Conservation (phyloP, 768 basidiomycete genomes). For the Trametes cubensis region DNA sequence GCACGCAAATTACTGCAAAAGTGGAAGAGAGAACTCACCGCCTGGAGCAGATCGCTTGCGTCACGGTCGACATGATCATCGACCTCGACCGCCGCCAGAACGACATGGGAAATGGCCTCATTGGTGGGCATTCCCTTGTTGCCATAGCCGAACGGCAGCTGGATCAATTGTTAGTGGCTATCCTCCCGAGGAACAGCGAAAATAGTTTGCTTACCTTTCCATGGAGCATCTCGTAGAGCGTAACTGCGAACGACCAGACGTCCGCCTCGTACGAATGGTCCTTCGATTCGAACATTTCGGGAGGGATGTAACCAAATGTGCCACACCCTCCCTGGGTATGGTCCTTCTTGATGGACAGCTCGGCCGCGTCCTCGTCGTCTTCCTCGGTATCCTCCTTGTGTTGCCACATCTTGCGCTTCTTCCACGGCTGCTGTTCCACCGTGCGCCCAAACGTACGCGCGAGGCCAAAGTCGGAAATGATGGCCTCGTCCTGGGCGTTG, state of each 20-base stretch:
- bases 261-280: constrained; percentile 48
- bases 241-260: constrained; percentile 48
- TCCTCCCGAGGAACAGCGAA: background rate
- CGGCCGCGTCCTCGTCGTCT: background rate
- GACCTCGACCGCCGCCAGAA: background rate
- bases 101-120: background rate
- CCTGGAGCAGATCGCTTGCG: constrained; percentile 3
- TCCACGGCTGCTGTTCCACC: constrained; percentile 13
- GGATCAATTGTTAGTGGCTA: background rate
- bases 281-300: constrained; percentile 42
- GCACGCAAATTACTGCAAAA: background rate
- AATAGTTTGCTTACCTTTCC: constrained; percentile 20
- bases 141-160: constrained; percentile 7
- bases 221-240: constrained; percentile 31
- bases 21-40: background rate
- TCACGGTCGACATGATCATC: constrained; percentile 1
- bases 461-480: constrained; percentile 31
- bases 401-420: constrained; percentile 9
- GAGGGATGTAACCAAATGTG: constrained; percentile 50
- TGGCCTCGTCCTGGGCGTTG: constrained; percentile 19
- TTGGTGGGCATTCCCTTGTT: background rate
- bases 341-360: background rate
- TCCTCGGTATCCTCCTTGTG: constrained; percentile 1
- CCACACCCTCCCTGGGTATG: constrained; percentile 27
- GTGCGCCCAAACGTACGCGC: constrained; percentile 29